phyloP scores from a whole-genome alignment of 768 basidiomycete species.

The Sarcodon aspratus region DNA sequence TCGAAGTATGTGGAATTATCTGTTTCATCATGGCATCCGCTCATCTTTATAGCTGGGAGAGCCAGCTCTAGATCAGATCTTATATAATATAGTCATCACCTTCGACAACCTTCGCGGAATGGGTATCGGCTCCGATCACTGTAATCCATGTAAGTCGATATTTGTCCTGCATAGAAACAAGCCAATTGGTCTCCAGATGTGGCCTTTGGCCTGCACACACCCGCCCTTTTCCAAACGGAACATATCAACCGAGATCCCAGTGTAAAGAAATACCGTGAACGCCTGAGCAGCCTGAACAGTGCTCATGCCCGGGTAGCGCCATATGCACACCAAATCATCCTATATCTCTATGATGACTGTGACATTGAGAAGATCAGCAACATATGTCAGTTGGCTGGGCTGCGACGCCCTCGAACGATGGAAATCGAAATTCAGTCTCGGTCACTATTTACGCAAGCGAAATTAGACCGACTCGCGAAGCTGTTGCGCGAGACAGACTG shows the following conservation, averaged over 20 bases:
- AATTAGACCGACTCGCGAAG: slow-evolving; percentile 32
- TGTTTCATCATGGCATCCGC: neutral
- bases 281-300: slow-evolving; percentile 47
- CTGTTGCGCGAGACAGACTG: slow-evolving; percentile 42
- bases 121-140: slow-evolving; percentile 46
- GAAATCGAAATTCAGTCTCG: slow-evolving; percentile 37
- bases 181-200: slow-evolving; percentile 30
- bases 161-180: neutral
- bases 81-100: slow-evolving; percentile 38
- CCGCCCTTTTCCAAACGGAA: slow-evolving; percentile 52
- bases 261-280: slow-evolving; percentile 41
- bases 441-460: slow-evolving; percentile 38
- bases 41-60: slow-evolving; percentile 40
- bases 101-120: slow-evolving; percentile 51
- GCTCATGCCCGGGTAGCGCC: slow-evolving; percentile 50
- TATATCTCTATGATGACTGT: slow-evolving; percentile 41
- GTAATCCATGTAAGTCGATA: slow-evolving; percentile 45
- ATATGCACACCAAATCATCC: slow-evolving; percentile 60
- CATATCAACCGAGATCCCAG: slow-evolving; percentile 42
- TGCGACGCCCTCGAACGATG: slow-evolving; percentile 15
- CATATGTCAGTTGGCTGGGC: slow-evolving; percentile 42
- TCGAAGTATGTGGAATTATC: slow-evolving; percentile 32
- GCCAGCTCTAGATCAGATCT: slow-evolving; percentile 35
- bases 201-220: slow-evolving; percentile 55
- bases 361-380: slow-evolving; percentile 40